Percentiles rank a stretch among this genome's conserved stretches.
These are phyloP conservation scores for Stenocarpella maydis DNA, from an alignment of 2,329 filamentous ascomycete species.

Conservation along the genomic window DNA sequence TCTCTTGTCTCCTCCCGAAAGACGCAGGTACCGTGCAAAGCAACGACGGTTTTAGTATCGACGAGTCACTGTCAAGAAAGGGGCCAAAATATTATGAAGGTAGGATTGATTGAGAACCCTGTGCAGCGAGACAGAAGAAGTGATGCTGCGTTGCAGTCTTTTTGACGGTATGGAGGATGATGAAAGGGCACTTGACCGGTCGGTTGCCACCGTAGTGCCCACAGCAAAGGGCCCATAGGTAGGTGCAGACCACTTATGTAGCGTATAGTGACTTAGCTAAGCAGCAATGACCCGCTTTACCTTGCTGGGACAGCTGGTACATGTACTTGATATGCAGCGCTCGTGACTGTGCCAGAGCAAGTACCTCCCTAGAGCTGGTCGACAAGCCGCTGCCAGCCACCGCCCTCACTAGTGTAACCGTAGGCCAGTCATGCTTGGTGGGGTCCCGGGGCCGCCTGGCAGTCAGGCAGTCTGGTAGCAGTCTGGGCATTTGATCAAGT, in stretches of 20 bases:
- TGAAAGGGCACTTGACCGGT: neutral
- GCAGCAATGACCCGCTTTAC: neutral
- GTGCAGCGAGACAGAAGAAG: neutral
- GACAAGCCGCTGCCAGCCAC: neutral
- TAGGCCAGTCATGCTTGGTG: conserved; percentile 4
- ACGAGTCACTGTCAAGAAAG: neutral
- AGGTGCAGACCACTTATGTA: neutral
- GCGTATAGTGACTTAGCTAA: neutral
- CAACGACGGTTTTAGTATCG: neutral
- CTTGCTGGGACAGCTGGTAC: neutral
- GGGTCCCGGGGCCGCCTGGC: conserved; percentile 17
- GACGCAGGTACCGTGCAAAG: neutral
- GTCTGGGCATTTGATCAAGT: conserved; percentile 20
- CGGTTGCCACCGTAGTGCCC: conserved; percentile 9
- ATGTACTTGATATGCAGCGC: no score
- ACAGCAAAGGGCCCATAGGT: neutral
- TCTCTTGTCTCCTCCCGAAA: neutral
- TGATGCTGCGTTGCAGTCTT: neutral
- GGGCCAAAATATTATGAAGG: neutral
- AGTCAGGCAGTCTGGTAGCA: conserved; percentile 10
- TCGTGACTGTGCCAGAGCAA: no score
- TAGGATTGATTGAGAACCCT: neutral
- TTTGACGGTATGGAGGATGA: neutral
- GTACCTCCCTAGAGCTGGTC: no score
- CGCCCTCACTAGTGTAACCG: neutral